Base-by-base conservation (phyloP, 768 basidiomycete species). In the Auriscalpium microsporum region DNA sequence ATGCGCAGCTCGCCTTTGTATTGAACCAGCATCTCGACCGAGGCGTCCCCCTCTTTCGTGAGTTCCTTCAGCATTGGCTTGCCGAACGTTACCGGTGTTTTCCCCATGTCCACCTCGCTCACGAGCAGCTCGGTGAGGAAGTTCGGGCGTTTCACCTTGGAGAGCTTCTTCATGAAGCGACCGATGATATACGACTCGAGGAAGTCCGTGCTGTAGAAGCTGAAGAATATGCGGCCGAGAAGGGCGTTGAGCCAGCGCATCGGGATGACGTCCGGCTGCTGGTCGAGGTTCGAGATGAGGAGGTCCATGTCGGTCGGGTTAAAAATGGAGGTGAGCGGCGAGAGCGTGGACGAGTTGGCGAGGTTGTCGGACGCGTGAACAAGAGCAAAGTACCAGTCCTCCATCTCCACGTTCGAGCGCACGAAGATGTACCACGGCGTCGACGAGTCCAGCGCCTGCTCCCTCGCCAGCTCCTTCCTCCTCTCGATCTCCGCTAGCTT, bases 11-110 rank as follows among this genome's bases (percentile, higher is more conserved):
- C 91, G 48, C 94, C 93, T 67, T 87, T 86, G 75, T 89, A 94
- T 11, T 75, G 77, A 23, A 95, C 70, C 58, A 88, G 86, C 7
- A 94, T 81, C 65, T 97, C 95, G 65, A 98, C 74, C 5, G 90
- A 79, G 0, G 93, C 92, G 60, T 95, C 90, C 16, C 96, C 96
- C 55, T 96, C 93, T 61, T 86, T 84, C 1, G 93, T 95, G 53
- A 97, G 82, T 64, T 97, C 93, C 72, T 98, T 98, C 54, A 99
- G 76, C 95, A 98, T 97, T 3, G 96, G 96, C 61, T 94, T 95
- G 77, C 87, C 91, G 59, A 98, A 78, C 60, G 87, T 87, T 3
- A 94, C 92, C 0, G 90, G 78, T 52, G 75, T 83, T 62, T 83
- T 82, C 10, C 95, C 95, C 49, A 96, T 86, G 42, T 88, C 86